Evolutionary conservation across 257 asterid genomes (phyloP), one percentile per base, ranked within the genome.

Genomic region (Ocimum tenuiflorum): DNA sequence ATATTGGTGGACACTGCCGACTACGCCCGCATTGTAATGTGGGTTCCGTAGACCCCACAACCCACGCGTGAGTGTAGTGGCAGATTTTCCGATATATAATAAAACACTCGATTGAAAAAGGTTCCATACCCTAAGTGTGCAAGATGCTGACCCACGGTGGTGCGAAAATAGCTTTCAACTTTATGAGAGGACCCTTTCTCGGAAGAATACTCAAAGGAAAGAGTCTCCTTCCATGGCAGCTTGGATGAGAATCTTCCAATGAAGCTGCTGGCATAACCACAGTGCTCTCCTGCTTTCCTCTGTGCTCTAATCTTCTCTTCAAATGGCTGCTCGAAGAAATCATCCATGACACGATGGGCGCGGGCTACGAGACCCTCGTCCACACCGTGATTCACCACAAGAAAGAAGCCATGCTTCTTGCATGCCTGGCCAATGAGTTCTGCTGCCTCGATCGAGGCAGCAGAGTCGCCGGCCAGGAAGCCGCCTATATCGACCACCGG

Each of bases 221-320:
- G 87, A 5, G 96, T 88, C 63, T 88, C 96, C 75, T 88, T 88
- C 96, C 96, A 88, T 3, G 96, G 96, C 5, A 88, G 74, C 77
- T 88, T 86, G n/a, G 92, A 81, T 8, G 92, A 79, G 75, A 88
- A 88, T 10, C 96, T 71, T 9, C 95, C 96, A 6, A 83, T 78
- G 79, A 88, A 88, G 74, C 96, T 88, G 33, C 96, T 88, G 6
- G 96, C 87, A 70, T 88, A 88, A 6, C 96, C 96, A 31, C 90
- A 84, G 67, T 78, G 90, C 63, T 88, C 96, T 0, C 96, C 96
- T 0, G 60, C n/a, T 36, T 77, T 85, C 72, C 95, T 77, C 51
- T 80, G 79, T 24, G 92, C 92, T 73, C 68, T 86, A 38, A 72
- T 81, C 76, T 88, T 88, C 68, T 78, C 79, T 2, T 17, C 43